Conservation (phyloP, 352 stramenopile genomes). For the Phytophthora idaei region DNA sequence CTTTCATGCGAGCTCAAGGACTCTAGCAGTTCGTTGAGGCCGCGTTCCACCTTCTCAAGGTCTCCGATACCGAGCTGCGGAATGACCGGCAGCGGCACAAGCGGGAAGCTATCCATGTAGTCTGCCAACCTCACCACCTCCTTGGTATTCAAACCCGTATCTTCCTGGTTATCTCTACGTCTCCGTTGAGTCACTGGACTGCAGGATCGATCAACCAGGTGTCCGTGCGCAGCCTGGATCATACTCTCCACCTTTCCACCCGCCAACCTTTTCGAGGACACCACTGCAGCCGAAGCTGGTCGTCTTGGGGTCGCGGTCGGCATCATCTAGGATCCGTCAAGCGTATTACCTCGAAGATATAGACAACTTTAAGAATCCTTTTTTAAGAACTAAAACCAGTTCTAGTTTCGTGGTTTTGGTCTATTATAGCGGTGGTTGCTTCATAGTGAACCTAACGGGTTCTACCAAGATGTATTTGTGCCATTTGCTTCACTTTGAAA, state of each 20-base stretch:
- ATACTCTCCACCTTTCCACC: conserved; percentile 31
- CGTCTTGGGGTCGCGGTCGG: neutral
- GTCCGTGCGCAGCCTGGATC: conserved; percentile 38
- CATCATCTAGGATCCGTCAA: neutral
- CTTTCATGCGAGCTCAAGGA: conserved; percentile 41
- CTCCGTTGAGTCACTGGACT: neutral
- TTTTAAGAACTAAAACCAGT: too few relatives aligned
- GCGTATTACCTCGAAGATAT: too few relatives aligned
- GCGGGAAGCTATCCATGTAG: conserved; percentile 55
- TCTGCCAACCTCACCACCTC: conserved; percentile 36
- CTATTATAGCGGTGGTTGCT: too few relatives aligned
- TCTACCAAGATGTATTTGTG: too few relatives aligned
- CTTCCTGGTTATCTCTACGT: conserved; percentile 13
- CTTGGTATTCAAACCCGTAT: neutral
- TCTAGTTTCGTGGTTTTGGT: too few relatives aligned
- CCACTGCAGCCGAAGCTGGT: conserved; percentile 17
- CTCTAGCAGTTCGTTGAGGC: conserved; percentile 41
- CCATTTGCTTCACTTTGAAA: too few relatives aligned
- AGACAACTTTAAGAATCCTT: too few relatives aligned
- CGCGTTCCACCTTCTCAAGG: conserved; percentile 49
- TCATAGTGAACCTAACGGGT: too few relatives aligned
- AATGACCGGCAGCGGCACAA: conserved; percentile 48
- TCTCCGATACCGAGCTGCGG: conserved; percentile 46
- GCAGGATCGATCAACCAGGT: conserved; percentile 16
- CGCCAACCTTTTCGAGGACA: conserved; percentile 5